These are phyloP conservation scores for Magnaporthiopsis incrustans DNA, from an alignment of 2,329 filamentous ascomycete genomes.

Conservation along the genomic window DNA sequence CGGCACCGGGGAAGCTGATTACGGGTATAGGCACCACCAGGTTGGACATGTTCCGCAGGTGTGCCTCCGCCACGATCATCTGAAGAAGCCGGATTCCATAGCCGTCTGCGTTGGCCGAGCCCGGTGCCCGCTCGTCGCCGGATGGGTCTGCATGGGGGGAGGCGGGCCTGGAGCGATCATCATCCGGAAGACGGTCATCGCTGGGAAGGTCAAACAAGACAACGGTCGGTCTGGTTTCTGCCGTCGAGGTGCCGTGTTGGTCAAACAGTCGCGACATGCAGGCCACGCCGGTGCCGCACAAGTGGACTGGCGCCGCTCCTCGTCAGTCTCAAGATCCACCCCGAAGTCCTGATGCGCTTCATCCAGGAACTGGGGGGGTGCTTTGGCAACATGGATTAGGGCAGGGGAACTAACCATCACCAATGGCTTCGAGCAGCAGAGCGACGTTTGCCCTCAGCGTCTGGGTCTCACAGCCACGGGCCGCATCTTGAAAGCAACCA, in stretches of 20 bases:
- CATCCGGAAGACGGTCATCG: constrained; percentile 35
- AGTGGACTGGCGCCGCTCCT: constrained; percentile 35
- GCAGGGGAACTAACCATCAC: constrained; percentile 35
- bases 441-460: constrained; percentile 37
- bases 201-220: constrained; percentile 49
- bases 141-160: constrained; percentile 34
- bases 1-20: constrained; percentile 29
- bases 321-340: not conserved
- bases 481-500: constrained; percentile 4
- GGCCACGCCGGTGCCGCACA: constrained; percentile 44
- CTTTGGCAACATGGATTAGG: constrained; percentile 10
- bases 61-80: constrained; percentile 49
- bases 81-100: constrained; percentile 49
- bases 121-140: constrained; percentile 30
- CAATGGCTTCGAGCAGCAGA: constrained; percentile 45
- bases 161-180: constrained; percentile 30
- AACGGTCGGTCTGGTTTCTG: constrained; percentile 47
- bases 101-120: constrained; percentile 35
- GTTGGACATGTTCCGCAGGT: constrained; percentile 46
- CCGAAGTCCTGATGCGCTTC: not conserved
- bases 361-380: not conserved
- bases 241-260: constrained; percentile 42
- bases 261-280: constrained; percentile 46
- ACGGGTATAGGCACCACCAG: constrained; percentile 49
- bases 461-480: constrained; percentile 26